Evolutionary conservation across 495 filamentous ascomycete genomes (phyloP).

Genomic region (Neurospora cerealis): DNA sequence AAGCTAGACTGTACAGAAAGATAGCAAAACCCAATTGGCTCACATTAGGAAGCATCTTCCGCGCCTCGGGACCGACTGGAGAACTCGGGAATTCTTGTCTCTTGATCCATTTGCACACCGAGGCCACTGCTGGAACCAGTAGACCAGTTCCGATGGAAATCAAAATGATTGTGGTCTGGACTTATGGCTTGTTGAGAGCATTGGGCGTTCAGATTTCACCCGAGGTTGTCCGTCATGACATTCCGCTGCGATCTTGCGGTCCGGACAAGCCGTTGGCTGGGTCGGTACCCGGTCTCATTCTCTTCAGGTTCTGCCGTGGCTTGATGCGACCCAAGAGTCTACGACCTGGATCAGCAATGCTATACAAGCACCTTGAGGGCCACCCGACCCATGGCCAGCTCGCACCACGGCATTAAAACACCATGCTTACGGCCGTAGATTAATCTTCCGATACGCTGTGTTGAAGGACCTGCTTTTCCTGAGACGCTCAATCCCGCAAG

Average conservation of each 20-base stretch:
- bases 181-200: too few relatives aligned
- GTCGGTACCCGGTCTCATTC: neutral
- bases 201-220: too few relatives aligned
- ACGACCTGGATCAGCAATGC: neutral
- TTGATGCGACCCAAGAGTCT: neutral
- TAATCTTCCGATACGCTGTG: conserved; percentile 5
- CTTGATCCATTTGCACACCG: neutral
- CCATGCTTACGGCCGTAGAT: conserved; percentile 8
- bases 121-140: neutral
- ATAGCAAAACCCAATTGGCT: neutral
- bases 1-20: neutral
- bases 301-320: neutral
- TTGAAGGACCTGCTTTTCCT: conserved; percentile 5
- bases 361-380: neutral
- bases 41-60: neutral
- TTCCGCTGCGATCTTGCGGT: too few relatives aligned
- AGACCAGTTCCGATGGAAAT: neutral
- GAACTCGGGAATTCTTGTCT: too few relatives aligned
- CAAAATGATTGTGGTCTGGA: neutral
- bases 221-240: too few relatives aligned
- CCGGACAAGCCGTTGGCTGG: conserved; percentile 13
- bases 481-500: neutral
- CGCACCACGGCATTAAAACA: conserved; percentile 1
- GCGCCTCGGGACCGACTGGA: neutral
- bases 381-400: conserved; percentile 3